Evolutionary conservation across 768 basidiomycete genomes (phyloP).

Genomic region (Kwoniella europaea): DNA sequence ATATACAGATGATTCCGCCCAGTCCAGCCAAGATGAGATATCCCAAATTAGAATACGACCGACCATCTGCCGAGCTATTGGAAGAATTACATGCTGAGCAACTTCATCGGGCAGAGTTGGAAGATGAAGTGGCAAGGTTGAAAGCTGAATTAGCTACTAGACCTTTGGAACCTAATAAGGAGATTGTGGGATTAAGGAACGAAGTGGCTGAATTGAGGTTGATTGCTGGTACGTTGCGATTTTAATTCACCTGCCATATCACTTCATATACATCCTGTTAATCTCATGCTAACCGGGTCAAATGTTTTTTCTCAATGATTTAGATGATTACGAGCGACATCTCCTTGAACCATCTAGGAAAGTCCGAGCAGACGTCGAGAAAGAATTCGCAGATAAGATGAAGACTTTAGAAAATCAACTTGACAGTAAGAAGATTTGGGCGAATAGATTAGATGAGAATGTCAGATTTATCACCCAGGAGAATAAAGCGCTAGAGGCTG

Average conservation of each 20-base stretch:
- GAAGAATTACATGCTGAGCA: constrained; percentile 82
- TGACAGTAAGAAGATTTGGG: constrained; percentile 51
- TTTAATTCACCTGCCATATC: too few species aligned
- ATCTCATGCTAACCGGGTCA: not conserved
- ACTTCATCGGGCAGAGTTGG: constrained; percentile 77
- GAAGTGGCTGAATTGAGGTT: constrained; percentile 78
- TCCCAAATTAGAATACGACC: constrained; percentile 66
- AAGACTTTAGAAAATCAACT: constrained; percentile 43
- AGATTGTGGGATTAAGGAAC: constrained; percentile 74
- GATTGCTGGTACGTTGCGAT: constrained; percentile 47
- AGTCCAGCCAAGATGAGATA: constrained; percentile 83
- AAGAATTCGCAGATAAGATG: constrained; percentile 48
- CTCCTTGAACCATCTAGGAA: constrained; percentile 53
- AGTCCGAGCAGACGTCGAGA: constrained; percentile 56
- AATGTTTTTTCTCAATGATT: not conserved
- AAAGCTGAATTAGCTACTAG: constrained; percentile 76
- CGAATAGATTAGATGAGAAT: constrained; percentile 53
- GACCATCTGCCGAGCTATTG: constrained; percentile 87
- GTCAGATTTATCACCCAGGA: constrained; percentile 43
- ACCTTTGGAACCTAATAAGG: constrained; percentile 74
- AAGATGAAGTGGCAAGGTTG: constrained; percentile 79
- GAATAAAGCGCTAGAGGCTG: constrained; percentile 41
- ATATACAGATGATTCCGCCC: constrained; percentile 63
- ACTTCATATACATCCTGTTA: too few species aligned
- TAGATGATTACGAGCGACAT: constrained; percentile 55